Base-by-base conservation (phyloP, 2,329 filamentous ascomycete species). In the Arthroderma uncinatum region DNA sequence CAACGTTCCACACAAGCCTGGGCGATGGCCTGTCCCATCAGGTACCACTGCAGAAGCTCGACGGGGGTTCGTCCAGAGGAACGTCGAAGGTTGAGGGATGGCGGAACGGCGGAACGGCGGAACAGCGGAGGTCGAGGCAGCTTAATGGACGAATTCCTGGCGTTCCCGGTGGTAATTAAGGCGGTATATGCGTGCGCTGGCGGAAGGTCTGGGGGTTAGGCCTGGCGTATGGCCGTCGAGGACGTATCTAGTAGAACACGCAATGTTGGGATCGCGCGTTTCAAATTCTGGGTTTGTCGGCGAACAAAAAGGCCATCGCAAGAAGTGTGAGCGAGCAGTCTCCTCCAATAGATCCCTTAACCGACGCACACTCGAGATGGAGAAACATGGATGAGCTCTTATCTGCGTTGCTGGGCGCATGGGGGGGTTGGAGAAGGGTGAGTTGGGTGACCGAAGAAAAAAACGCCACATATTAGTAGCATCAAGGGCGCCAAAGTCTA, bases 1-100 rank as follows among this genome's bases (percentile, higher is more conserved):
- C 42, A 42, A 33, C 28, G 58, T 60, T 57, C 47, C 59, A 58
- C 59, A 57, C 56, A 34, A 34, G 42, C 40, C 48, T 57, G 21
- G 59, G 56, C 50, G 40, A 42, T 34, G 56, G 48, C 40, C 54
- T 57, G 53, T 54, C 56, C 52, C 42, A 58, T 58, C 60, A 53
- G 58, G 60, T 62, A 60, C 55, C 58, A 60, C 60, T 53, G 55
- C 30, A 59, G 54, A 25, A 58, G 53, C 25, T 33, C 53, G 53
- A 44, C 50, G 21, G 36, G 36, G 50, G 50, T 39, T 10, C 16
- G 30, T 50, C 33, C 47, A 19, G 40, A 30, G 36, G 6, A 30
- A 3, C 3, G 28, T 30, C 50, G 19, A 21, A 44, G 39, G 19
- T 5, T 6, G 50, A 21, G 30, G 33, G 33, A 53, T n/a, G 33